Evolutionary conservation across 345 rosid genomes (phyloP).

Genomic region (Eucalyptus pauciflora): DNA sequence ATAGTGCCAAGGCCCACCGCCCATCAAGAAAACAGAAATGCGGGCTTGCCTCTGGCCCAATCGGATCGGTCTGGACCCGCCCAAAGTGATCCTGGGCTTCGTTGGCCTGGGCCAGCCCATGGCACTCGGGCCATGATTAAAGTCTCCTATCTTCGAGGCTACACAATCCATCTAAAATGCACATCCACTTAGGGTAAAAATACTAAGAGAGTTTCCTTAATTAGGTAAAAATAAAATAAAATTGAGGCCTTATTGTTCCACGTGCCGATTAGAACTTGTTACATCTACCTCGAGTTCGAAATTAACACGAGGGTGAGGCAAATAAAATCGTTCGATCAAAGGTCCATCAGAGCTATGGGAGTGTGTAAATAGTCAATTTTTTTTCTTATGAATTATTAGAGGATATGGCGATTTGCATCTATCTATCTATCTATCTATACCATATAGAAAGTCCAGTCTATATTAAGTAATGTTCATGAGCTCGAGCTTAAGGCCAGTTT

Average conservation of each 20-base stretch:
- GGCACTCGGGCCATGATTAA: neutral
- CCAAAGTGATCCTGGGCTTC: neutral
- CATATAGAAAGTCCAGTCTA: neutral
- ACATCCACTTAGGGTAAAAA: neutral
- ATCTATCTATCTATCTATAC: neutral
- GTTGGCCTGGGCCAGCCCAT: neutral
- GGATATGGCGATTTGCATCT: neutral
- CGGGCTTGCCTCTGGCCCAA: neutral
- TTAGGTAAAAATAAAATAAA: neutral
- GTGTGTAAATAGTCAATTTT: neutral
- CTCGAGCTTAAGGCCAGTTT: neutral
- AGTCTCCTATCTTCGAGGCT: neutral
- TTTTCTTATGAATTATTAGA: neutral
- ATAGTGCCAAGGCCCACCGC: neutral
- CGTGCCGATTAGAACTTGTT: neutral
- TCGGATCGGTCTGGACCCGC: neutral
- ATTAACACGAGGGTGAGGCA: neutral
- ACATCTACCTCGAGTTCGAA: neutral
- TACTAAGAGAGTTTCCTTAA: neutral
- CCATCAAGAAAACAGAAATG: neutral
- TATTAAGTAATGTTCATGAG: neutral
- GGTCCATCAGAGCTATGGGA: fast-evolving
- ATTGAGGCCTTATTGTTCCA: neutral
- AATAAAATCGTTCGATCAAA: neutral
- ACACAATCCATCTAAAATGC: neutral